Conservation (phyloP, 805 yeast genomes). For the Teunomyces funiuensis region DNA sequence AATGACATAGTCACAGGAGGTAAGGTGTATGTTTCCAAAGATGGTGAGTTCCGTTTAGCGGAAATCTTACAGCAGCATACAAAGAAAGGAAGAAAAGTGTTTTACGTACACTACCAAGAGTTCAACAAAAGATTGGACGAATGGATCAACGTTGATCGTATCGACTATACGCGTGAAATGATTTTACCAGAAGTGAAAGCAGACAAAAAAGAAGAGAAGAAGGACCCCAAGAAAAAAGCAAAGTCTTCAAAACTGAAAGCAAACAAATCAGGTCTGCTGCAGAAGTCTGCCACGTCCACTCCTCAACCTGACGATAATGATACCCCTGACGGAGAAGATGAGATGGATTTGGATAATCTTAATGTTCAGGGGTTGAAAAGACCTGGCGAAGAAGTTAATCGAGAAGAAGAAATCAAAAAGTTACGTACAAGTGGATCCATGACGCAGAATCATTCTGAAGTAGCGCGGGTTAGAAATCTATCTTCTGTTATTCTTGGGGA, state of each 20-base stretch:
- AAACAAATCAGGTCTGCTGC: constrained; percentile 19
- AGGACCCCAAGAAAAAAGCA: constrained; percentile 29
- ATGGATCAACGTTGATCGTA: constrained; percentile 76
- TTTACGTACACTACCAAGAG: constrained; percentile 91
- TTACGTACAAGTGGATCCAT: constrained; percentile 94
- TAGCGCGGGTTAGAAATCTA: constrained; percentile 86
- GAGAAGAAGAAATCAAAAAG: constrained; percentile 92
- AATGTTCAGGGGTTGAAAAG: constrained; percentile 78
- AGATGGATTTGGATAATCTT: constrained; percentile 80
- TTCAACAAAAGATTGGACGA: constrained; percentile 96
- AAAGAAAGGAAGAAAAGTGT: constrained; percentile 74
- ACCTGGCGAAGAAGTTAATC: constrained; percentile 68
- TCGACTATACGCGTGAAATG: constrained; percentile 70
- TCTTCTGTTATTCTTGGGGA: constrained; percentile 79
- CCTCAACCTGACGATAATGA: constrained; percentile 28
- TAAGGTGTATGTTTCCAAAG: constrained; percentile 79
- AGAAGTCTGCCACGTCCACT: constrained; percentile 18
- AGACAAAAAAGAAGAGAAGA: constrained; percentile 46
- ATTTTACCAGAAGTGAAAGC: constrained; percentile 64
- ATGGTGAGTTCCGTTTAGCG: constrained; percentile 75
- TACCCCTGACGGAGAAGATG: constrained; percentile 50
- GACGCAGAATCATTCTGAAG: constrained; percentile 85
- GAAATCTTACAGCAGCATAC: constrained; percentile 78
- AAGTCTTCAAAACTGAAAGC: constrained; percentile 23
- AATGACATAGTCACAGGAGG: constrained; percentile 72